Evolutionary conservation across 352 stramenopile genomes (phyloP).

Genomic region (Stephanocyclus meneghinianus): DNA sequence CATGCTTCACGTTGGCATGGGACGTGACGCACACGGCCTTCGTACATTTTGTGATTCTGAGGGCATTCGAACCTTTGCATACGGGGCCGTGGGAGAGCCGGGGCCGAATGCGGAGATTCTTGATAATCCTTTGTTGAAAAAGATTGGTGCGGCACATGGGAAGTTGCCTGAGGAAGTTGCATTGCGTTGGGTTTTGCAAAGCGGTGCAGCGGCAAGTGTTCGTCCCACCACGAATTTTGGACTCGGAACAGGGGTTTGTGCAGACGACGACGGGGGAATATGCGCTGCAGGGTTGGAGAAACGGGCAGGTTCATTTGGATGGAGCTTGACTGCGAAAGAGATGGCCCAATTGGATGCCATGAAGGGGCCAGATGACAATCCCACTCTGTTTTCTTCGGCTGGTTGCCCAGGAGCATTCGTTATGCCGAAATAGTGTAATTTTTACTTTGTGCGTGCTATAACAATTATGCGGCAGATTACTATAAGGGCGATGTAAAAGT

Average conservation of each 20-base stretch:
- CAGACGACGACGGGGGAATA: slow-evolving; percentile 12
- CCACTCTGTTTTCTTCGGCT: slow-evolving; percentile 57
- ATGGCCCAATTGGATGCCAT: slow-evolving; percentile 50
- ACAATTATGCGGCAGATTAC: too few relatives aligned
- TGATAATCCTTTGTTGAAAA: slow-evolving; percentile 30
- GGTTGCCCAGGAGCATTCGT: slow-evolving; percentile 49
- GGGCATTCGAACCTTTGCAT: slow-evolving; percentile 62
- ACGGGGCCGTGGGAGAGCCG: slow-evolving; percentile 55
- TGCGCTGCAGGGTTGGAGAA: slow-evolving; percentile 34
- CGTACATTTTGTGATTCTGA: slow-evolving; percentile 38
- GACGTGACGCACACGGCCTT: slow-evolving; percentile 39
- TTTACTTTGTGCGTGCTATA: too few relatives aligned
- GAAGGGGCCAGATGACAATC: slow-evolving; percentile 42
- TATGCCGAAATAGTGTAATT: slow-evolving; percentile 1
- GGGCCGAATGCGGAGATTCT: slow-evolving; percentile 39
- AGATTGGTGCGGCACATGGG: slow-evolving; percentile 41
- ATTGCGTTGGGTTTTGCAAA: slow-evolving; percentile 58
- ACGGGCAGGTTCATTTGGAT: slow-evolving; percentile 34
- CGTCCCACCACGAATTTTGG: slow-evolving; percentile 56
- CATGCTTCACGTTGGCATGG: slow-evolving; percentile 57
- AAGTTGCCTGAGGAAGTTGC: slow-evolving; percentile 49
- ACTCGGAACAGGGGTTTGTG: slow-evolving; percentile 16
- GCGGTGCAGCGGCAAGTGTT: slow-evolving; percentile 32
- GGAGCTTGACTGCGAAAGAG: slow-evolving; percentile 43
- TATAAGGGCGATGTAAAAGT: too few relatives aligned